phyloP scores from a whole-genome alignment of 2,329 filamentous ascomycete species.

The Penicillium sp. region DNA sequence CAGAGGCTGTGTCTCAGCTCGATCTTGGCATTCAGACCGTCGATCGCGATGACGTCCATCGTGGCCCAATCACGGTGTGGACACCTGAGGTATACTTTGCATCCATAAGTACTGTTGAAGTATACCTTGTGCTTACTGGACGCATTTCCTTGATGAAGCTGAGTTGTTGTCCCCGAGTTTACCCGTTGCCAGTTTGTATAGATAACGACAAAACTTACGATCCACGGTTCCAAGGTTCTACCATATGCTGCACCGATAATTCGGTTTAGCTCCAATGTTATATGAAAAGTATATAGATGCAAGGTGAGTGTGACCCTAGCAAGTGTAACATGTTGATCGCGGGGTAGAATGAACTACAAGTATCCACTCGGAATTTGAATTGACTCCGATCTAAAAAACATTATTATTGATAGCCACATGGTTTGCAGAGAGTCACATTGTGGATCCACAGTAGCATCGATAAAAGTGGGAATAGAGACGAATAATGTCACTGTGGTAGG shows the following conservation, averaged over 20 bases:
- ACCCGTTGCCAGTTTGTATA: not conserved
- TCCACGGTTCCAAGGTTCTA: not conserved
- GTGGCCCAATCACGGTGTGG: not conserved
- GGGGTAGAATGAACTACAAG: not conserved
- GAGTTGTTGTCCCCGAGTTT: not conserved
- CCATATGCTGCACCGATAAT: not conserved
- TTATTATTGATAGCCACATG: not conserved
- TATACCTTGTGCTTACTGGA: no score
- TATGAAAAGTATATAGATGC: not conserved
- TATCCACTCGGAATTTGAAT: not conserved
- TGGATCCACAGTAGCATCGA: slow-evolving; percentile 20
- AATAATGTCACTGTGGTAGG: slow-evolving; percentile 16
- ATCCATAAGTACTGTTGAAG: no score
- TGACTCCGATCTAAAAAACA: not conserved
- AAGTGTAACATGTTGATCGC: not conserved
- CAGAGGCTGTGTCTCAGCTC: slow-evolving; percentile 10
- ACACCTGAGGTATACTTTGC: not conserved
- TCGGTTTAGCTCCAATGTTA: not conserved
- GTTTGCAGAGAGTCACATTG: slow-evolving; percentile 8
- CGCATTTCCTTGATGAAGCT: not conserved
- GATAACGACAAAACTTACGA: not conserved
- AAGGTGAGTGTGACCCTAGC: not conserved
- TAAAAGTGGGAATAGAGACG: not conserved
- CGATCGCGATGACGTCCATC: slow-evolving; percentile 14
- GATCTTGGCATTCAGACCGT: slow-evolving; percentile 12